phyloP scores from a whole-genome alignment of 768 basidiomycete genomes.

The Lentinula sp. region DNA sequence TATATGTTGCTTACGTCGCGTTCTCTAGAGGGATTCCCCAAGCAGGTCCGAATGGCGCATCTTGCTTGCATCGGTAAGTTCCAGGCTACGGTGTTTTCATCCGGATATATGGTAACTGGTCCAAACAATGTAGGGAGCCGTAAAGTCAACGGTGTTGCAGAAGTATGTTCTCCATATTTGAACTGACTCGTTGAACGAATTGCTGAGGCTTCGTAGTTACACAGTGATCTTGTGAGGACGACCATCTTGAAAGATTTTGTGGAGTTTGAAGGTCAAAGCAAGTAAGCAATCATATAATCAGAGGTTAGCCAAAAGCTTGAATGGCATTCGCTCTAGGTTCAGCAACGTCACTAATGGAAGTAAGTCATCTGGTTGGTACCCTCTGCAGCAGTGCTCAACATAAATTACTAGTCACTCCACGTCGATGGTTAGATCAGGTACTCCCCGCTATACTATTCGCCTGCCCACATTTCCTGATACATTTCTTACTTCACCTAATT shows the following conservation, averaged over 20 bases:
- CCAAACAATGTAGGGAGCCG: slow-evolving; percentile 46
- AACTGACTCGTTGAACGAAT: background rate
- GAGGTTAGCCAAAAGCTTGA: background rate
- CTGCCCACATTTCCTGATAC: background rate
- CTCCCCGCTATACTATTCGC: background rate
- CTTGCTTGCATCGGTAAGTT: slow-evolving; percentile 74
- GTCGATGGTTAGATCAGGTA: slow-evolving; percentile 86
- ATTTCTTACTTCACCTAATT: slow-evolving; percentile 21
- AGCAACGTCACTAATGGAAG: slow-evolving; percentile 92
- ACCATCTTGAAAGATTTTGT: slow-evolving; percentile 91
- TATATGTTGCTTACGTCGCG: background rate
- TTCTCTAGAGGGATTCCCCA: slow-evolving; percentile 70
- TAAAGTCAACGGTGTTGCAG: slow-evolving; percentile 95
- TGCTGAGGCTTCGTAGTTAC: slow-evolving; percentile 41
- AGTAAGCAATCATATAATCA: slow-evolving; percentile 32
- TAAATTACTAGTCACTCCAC: slow-evolving; percentile 62
- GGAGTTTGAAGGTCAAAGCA: slow-evolving; percentile 85
- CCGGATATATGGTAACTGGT: background rate
- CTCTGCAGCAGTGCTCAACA: background rate
- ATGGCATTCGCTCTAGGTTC: slow-evolving; percentile 38
- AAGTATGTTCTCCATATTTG: slow-evolving; percentile 32
- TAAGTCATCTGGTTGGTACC: slow-evolving; percentile 26
- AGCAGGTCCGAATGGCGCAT: slow-evolving; percentile 88
- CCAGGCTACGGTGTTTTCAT: background rate
- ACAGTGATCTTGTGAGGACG: slow-evolving; percentile 81